Conservation (phyloP, 2,329 filamentous ascomycete species). For the Neobulgaria alba region DNA sequence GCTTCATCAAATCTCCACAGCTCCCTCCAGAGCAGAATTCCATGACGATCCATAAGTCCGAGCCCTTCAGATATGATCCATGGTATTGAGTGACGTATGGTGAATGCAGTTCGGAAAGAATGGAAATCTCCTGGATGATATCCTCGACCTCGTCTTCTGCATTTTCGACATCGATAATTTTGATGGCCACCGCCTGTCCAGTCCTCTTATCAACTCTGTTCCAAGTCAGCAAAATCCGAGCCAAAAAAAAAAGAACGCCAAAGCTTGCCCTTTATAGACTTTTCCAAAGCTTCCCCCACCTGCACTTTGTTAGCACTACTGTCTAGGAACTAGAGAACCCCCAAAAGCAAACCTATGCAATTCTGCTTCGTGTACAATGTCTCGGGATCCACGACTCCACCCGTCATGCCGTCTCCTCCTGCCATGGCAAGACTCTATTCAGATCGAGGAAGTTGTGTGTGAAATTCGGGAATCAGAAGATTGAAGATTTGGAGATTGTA, state of each 20-base stretch:
- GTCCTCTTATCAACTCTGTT: constrained; percentile 81
- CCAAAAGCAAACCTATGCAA: constrained; percentile 64
- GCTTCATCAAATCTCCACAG: constrained; percentile 92
- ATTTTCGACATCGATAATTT: constrained; percentile 97
- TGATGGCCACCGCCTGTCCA: constrained; percentile 92
- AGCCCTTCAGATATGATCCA: constrained; percentile 91
- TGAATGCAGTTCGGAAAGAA: constrained; percentile 90
- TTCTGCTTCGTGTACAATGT: constrained; percentile 88
- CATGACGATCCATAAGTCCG: constrained; percentile 99
- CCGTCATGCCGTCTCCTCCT: constrained; percentile 28
- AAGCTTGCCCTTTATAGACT: constrained; percentile 84
- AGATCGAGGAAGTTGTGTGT: neutral
- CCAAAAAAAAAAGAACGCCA: constrained; percentile 3
- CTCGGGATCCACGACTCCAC: constrained; percentile 68
- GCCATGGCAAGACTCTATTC: constrained; percentile 18
- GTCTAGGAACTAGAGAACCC: constrained; percentile 2
- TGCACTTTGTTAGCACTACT: constrained; percentile 32
- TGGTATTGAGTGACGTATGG: constrained; percentile 97
- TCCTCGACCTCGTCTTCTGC: constrained; percentile 99
- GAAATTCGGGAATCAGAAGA: constrained; percentile 5
- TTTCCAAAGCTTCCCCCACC: constrained; percentile 97
- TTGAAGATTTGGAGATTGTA: neutral
- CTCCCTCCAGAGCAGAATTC: constrained; percentile 97
- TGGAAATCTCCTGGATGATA: constrained; percentile 98
- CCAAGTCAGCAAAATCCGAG: constrained; percentile 16